Percentiles rank a stretch among this genome's conserved stretches.
These are phyloP conservation scores for Saprolegnia diclina DNA, from an alignment of 352 stramenopile genomes.

Conservation along the genomic window DNA sequence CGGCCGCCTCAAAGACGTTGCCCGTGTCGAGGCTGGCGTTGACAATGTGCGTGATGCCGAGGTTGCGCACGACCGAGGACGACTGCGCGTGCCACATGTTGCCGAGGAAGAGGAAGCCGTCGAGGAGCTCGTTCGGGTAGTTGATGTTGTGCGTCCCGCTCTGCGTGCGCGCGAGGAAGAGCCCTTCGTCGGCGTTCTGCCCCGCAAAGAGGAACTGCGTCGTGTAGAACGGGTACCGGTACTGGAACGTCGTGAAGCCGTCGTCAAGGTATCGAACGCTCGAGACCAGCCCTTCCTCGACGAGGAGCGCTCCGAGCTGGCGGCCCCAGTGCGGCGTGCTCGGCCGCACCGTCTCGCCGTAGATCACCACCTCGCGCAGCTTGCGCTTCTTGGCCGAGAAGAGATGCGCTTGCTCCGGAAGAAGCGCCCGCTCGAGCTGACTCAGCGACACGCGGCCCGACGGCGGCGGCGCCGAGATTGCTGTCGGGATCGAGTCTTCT, in stretches of 20 bases:
- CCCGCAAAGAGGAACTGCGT: slow-evolving; percentile 41
- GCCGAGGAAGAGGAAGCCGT: slow-evolving; percentile 79
- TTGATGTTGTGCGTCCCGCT: slow-evolving; percentile 83
- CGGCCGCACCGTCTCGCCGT: slow-evolving; percentile 49
- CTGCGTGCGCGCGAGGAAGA: slow-evolving; percentile 56
- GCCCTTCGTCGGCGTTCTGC: slow-evolving; percentile 41
- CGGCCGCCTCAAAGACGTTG: slow-evolving; percentile 64
- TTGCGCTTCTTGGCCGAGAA: slow-evolving; percentile 71
- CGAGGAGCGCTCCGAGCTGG: slow-evolving; percentile 55
- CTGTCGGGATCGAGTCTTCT: slow-evolving; percentile 66
- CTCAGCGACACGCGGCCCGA: slow-evolving; percentile 35
- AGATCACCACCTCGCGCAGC: slow-evolving; percentile 71
- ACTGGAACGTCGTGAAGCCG: slow-evolving; percentile 81
- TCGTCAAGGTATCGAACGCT: slow-evolving; percentile 69
- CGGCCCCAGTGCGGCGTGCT: slow-evolving; percentile 46
- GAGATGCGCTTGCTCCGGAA: slow-evolving; percentile 63
- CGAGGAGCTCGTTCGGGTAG: slow-evolving; percentile 84
- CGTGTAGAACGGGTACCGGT: slow-evolving; percentile 82
- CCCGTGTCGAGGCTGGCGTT: slow-evolving; percentile 75
- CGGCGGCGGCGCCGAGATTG: slow-evolving; percentile 67
- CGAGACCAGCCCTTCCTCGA: slow-evolving; percentile 67
- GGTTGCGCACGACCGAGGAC: slow-evolving; percentile 60
- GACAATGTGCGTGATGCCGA: slow-evolving; percentile 81
- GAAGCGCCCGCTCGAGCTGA: slow-evolving; percentile 46
- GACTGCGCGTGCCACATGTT: slow-evolving; percentile 87